These are phyloP conservation scores for Cruciata laevipes DNA, from an alignment of 257 asterid species.

Conservation along the genomic window DNA sequence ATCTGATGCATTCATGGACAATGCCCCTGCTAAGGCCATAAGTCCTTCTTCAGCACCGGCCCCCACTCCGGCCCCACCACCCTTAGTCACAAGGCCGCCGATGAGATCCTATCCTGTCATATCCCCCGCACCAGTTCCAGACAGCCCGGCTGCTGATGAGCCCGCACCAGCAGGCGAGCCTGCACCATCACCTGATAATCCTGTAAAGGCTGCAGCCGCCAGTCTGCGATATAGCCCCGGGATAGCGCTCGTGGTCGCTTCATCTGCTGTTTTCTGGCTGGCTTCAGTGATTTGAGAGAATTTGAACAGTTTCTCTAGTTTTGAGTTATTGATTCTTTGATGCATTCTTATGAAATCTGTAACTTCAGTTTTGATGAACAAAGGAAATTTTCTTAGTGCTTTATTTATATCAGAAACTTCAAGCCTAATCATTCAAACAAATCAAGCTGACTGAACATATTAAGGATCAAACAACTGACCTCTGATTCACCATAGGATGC, in stretches of 20 bases:
- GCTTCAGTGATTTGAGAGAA: slow-evolving; percentile 6
- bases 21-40: slow-evolving; percentile 7
- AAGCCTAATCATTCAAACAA: neutral
- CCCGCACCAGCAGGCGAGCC: slow-evolving; percentile 3
- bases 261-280: slow-evolving; percentile 10
- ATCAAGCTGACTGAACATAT: neutral
- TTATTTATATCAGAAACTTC: neutral
- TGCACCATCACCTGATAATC: neutral
- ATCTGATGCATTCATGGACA: slow-evolving; percentile 32
- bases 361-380: neutral
- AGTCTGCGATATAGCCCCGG: slow-evolving; percentile 6
- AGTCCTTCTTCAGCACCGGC: slow-evolving; percentile 3
- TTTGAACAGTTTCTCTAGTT: neutral
- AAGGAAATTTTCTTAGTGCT: neutral
- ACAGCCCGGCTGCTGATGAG: slow-evolving; percentile 25
- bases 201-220: neutral
- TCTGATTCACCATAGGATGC: slow-evolving; percentile 45
- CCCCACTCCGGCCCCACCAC: slow-evolving; percentile 16
- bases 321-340: neutral
- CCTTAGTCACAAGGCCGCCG: slow-evolving; percentile 8
- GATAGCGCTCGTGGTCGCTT: neutral
- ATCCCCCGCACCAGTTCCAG: slow-evolving; percentile 13
- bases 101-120: slow-evolving; percentile 1
- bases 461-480: neutral
- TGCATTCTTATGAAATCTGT: neutral